Percentiles rank a stretch among this genome's conserved stretches.
Conservation (phyloP, 371 early-diverging fungal species). For the Syncephalastrum contaminatum region DNA sequence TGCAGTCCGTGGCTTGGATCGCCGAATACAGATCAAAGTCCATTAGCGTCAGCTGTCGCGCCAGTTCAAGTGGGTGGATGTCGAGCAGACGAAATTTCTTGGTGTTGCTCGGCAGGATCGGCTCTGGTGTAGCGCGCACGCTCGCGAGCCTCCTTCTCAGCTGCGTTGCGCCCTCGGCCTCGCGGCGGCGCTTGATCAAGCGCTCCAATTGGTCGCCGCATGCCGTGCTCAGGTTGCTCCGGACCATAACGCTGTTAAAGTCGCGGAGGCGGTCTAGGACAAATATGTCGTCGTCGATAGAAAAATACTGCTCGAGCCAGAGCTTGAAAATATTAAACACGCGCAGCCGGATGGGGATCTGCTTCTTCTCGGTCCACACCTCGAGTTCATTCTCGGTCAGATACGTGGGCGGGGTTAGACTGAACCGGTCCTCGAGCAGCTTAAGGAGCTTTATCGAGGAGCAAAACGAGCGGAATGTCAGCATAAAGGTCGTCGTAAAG, state of each 20-base stretch:
- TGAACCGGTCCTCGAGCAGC: conserved; percentile 68
- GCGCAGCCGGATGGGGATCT: conserved; percentile 77
- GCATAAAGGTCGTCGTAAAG: conserved; percentile 80
- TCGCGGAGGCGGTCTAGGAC: conserved; percentile 67
- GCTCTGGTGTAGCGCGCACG: conserved; percentile 59
- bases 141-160: conserved; percentile 67
- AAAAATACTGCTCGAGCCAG: conserved; percentile 86
- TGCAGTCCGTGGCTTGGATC: conserved; percentile 82
- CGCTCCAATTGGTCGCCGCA: conserved; percentile 60
- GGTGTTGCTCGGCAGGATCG: conserved; percentile 67
- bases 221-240: conserved; percentile 57
- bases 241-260: conserved; percentile 70
- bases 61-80: conserved; percentile 89
- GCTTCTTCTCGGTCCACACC: conserved; percentile 83
- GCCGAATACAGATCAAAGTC: conserved; percentile 76
- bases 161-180: conserved; percentile 44
- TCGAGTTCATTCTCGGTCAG: conserved; percentile 61
- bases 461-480: conserved; percentile 87
- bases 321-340: conserved; percentile 87
- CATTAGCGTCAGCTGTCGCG: conserved; percentile 91
- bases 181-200: conserved; percentile 54
- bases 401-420: conserved; percentile 65
- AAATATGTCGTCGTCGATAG: conserved; percentile 63
- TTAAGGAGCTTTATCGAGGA: conserved; percentile 69
- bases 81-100: conserved; percentile 74